These are phyloP conservation scores for Taxawa tesnikishii DNA, from an alignment of 2,329 filamentous ascomycete species.

Conservation along the genomic window DNA sequence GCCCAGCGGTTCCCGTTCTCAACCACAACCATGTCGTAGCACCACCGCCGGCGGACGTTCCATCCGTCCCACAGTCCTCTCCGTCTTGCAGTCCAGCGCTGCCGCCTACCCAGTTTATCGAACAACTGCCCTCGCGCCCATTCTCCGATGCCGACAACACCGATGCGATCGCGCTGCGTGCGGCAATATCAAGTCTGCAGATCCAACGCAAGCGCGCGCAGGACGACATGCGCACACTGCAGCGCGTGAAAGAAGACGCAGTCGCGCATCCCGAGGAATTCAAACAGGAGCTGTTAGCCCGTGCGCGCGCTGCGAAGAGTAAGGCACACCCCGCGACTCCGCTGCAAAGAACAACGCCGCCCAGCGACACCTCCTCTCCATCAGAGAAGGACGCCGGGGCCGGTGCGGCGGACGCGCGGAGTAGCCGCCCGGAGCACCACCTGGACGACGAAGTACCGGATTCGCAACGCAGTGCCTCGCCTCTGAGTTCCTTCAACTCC, in stretches of 20 bases:
- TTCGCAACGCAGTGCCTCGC: neutral
- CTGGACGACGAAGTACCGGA: conserved; percentile 9
- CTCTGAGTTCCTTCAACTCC: too few relatives aligned
- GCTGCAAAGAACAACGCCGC: too few relatives aligned
- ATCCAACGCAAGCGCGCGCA: conserved; percentile 70
- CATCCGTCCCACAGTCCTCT: neutral
- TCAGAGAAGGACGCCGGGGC: neutral
- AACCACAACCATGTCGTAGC: neutral
- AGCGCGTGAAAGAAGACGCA: conserved; percentile 58
- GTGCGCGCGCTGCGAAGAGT: too few relatives aligned
- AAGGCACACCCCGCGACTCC: too few relatives aligned
- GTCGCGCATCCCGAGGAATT: conserved; percentile 61
- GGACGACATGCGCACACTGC: conserved; percentile 60
- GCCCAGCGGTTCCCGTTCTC: conserved; percentile 1
- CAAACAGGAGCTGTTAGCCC: too few relatives aligned
- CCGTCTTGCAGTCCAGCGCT: conserved; percentile 1
- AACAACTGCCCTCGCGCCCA: conserved; percentile 29
- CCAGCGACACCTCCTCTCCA: too few relatives aligned
- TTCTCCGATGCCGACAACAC: conserved; percentile 50
- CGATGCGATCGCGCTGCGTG: conserved; percentile 76
- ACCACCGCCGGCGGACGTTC: neutral
- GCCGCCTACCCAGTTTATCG: conserved; percentile 22
- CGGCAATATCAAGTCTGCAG: conserved; percentile 76
- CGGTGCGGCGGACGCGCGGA: conserved; percentile 11
- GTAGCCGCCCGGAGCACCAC: conserved; percentile 20